Conservation (phyloP, 2,329 filamentous ascomycete species). For the Phyllosticta citrichinensis region DNA sequence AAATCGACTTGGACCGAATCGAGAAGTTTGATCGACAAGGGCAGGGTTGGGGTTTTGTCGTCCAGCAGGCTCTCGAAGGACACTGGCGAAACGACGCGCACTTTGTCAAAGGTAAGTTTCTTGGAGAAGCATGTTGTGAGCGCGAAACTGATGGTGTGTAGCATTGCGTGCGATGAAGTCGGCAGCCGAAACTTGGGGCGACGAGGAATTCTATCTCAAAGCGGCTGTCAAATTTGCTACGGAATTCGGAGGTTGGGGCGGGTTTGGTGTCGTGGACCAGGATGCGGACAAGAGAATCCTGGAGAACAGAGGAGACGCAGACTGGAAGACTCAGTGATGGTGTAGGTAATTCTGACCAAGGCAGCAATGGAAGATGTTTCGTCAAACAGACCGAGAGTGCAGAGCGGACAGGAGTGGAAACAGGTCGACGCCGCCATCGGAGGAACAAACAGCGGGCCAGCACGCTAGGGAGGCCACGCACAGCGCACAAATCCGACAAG, state of each 20-base stretch:
- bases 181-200: conserved; percentile 64
- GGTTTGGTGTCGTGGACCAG: conserved; percentile 23
- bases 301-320: neutral
- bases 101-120: conserved; percentile 60
- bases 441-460: neutral
- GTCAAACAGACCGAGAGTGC: neutral
- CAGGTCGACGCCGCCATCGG: neutral
- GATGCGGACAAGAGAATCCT: neutral
- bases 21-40: conserved; percentile 48
- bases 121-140: neutral
- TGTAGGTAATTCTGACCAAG: neutral
- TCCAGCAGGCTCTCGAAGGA: conserved; percentile 59
- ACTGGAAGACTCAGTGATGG: neutral
- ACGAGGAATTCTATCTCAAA: conserved; percentile 55
- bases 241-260: conserved; percentile 61
- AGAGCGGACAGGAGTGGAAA: neutral
- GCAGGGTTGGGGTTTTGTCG: conserved; percentile 68
- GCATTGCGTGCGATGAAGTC: conserved; percentile 68
- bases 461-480: no score
- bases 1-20: conserved; percentile 57
- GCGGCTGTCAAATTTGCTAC: conserved; percentile 64
- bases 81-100: conserved; percentile 63
- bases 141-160: conserved; percentile 18
- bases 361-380: neutral
- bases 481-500: neutral